Evolutionary conservation across 176 grass and related monocot species (phyloP).

Genomic region (maize (Zea mays)): Zm-B73-REFERENCE-NAM-5.0 NC_050104.1:153223501-153224000

Average conservation of each 20-base stretch:
- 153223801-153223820: neutral
- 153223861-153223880: conserved; percentile 38
- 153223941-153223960: too few relatives aligned
- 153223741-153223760: conserved; percentile 76
- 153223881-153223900: too few relatives aligned
- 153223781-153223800: neutral
- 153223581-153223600: conserved; percentile 71
- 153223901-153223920: too few relatives aligned
- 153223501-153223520: neutral
- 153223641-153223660: conserved; percentile 36
- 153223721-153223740: conserved; percentile 68
- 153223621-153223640: conserved; percentile 20
- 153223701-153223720: conserved; percentile 71
- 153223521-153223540: neutral
- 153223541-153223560: conserved; percentile 88
- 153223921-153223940: too few relatives aligned
- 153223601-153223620: conserved; percentile 40
- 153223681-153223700: conserved; percentile 48
- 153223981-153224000: too few relatives aligned
- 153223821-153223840: neutral
- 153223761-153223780: neutral
- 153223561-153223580: conserved; percentile 77
- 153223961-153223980: too few relatives aligned
- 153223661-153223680: conserved; percentile 17
- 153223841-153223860: neutral